These are phyloP conservation scores for Bjerkandera adusta DNA, from an alignment of 1,284 basidiomycete genomes.

Conservation along the genomic window DNA sequence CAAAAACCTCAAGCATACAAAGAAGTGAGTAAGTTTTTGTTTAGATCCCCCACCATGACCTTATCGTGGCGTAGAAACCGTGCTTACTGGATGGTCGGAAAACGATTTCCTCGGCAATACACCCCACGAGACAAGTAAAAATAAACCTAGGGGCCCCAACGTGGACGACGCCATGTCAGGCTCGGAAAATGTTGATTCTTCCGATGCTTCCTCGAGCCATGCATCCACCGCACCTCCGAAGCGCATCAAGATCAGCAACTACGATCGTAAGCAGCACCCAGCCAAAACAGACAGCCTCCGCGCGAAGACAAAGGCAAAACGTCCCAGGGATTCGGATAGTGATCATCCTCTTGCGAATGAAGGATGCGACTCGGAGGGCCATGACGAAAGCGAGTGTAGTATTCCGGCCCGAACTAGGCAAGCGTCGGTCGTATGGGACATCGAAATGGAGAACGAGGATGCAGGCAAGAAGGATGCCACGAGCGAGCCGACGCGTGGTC, in stretches of 20 bases:
- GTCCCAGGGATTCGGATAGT: not conserved
- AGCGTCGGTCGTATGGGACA: conserved; percentile 64
- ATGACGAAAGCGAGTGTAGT: no score
- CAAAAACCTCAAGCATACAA: conserved; percentile 20
- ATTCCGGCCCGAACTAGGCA: no score
- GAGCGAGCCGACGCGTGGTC: not conserved
- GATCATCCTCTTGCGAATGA: no score
- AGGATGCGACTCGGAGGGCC: not conserved
- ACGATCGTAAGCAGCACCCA: not conserved
- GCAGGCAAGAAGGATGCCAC: not conserved
- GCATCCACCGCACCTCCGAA: not conserved
- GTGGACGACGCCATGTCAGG: not conserved
- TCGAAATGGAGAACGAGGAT: conserved; percentile 42
- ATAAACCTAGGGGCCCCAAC: not conserved
- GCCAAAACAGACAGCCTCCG: not conserved
- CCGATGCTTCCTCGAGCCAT: not conserved
- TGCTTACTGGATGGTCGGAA: conserved; percentile 2
- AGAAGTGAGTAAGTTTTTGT: conserved; percentile 10
- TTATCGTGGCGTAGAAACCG: not conserved
- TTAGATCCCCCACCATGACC: not conserved
- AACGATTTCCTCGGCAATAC: conserved; percentile 1
- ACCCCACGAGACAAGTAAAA: not conserved
- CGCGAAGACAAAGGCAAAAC: not conserved
- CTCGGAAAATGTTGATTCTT: not conserved
- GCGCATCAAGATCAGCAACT: conserved; percentile 9